phyloP scores from a whole-genome alignment of 176 grass and related monocot genomes.

The Rhynchospora pubera region DNA sequence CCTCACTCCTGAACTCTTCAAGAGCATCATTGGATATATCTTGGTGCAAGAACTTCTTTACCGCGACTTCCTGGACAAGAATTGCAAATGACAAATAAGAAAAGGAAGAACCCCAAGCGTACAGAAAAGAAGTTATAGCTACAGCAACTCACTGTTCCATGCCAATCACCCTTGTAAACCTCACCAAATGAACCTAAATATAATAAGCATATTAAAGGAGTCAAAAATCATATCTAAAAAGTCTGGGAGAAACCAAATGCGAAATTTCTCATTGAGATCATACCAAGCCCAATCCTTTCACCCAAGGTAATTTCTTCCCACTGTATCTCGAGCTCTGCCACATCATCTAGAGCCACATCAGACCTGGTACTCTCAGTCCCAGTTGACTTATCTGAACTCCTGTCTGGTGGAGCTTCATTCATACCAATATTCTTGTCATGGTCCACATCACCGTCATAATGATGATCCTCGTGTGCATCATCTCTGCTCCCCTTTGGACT shows the following conservation, averaged over 20 bases:
- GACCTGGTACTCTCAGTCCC: constrained; percentile 81
- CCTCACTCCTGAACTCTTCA: constrained; percentile 97
- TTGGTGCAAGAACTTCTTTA: constrained; percentile 99
- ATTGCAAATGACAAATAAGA: constrained; percentile 25
- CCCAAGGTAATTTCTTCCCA: constrained; percentile 93
- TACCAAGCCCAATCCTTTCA: constrained; percentile 93
- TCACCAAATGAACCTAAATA: constrained; percentile 90
- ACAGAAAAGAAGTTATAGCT: constrained; percentile 12
- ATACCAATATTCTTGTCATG: constrained; percentile 36
- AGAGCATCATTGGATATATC: constrained; percentile 96
- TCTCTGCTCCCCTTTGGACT: constrained; percentile 33
- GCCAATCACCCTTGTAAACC: constrained; percentile 98
- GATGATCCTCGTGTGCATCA: constrained; percentile 35
- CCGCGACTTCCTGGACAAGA: constrained; percentile 84
- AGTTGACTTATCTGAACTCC: constrained; percentile 65
- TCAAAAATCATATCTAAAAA: constrained; percentile 13
- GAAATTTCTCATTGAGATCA: constrained; percentile 20
- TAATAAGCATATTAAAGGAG: constrained; percentile 20
- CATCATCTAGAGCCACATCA: constrained; percentile 72
- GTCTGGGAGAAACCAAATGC: background rate
- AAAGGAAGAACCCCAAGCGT: background rate
- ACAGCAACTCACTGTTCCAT: constrained; percentile 82
- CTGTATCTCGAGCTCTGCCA: constrained; percentile 83
- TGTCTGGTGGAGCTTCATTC: constrained; percentile 44
- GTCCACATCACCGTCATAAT: constrained; percentile 39